Evolutionary conservation across 139 green algal genomes (phyloP).

Genomic region (Tetraselmis striata): DNA sequence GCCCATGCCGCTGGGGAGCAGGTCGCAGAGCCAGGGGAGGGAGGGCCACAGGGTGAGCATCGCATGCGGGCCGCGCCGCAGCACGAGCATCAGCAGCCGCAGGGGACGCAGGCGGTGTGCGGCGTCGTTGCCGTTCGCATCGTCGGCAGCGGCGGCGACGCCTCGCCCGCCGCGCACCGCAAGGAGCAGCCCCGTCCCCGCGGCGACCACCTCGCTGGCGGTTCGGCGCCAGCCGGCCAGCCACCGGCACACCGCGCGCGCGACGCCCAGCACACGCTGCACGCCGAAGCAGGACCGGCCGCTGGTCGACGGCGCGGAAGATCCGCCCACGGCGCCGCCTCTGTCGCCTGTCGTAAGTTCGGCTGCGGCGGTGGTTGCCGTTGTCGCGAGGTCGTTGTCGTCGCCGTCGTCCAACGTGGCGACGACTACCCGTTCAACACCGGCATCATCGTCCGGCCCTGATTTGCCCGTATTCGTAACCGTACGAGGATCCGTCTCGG

Average conservation of each 20-base stretch:
- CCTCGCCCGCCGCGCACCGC: too few species aligned
- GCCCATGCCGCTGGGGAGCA: not conserved
- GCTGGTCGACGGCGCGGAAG: not conserved
- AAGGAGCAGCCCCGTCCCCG: not conserved
- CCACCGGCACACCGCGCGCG: not conserved
- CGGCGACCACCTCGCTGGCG: not conserved
- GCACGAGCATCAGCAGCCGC: not conserved
- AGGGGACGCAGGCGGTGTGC: not conserved
- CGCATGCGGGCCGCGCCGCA: not conserved
- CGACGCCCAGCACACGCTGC: not conserved
- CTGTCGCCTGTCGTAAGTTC: too few species aligned
- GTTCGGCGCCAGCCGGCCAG: not conserved
- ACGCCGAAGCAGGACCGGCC: not conserved
- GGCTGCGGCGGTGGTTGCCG: too few species aligned
- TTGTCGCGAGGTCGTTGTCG: too few species aligned
- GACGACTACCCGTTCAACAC: too few species aligned
- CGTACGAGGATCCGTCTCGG: too few species aligned
- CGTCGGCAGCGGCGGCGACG: too few species aligned
- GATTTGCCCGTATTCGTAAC: too few species aligned
- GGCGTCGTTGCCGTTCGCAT: too few species aligned
- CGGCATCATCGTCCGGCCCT: too few species aligned
- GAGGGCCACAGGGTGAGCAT: not conserved
- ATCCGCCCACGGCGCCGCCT: too few species aligned
- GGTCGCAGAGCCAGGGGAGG: not conserved
- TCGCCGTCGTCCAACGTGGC: too few species aligned